Evolutionary conservation across 257 asterid genomes (phyloP).

Genomic region (Capsicum pubescens): DNA sequence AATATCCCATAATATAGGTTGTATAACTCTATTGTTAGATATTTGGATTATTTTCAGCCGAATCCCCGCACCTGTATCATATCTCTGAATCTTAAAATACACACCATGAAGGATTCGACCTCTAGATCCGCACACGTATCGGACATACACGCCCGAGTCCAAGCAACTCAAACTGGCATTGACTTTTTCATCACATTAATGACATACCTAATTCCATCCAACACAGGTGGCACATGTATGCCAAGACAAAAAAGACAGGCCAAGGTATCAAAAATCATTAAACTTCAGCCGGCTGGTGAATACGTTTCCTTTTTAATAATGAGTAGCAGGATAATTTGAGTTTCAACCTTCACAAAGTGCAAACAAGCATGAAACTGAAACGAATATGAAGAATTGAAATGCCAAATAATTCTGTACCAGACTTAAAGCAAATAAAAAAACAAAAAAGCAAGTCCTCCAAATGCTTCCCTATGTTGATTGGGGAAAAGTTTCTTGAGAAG

Average conservation of each 20-base stretch:
- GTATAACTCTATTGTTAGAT: too few species aligned
- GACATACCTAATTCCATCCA: not conserved
- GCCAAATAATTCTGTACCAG: not conserved
- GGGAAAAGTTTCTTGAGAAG: not conserved
- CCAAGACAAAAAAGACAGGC: not conserved
- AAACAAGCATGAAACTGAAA: not conserved
- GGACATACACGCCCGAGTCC: too few species aligned
- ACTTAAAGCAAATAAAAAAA: not conserved
- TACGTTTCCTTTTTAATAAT: not conserved
- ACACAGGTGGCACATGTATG: slow-evolving; percentile 19
- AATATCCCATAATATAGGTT: too few species aligned
- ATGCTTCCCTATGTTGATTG: slow-evolving; percentile 2
- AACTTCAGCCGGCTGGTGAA: not conserved
- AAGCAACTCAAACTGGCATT: not conserved
- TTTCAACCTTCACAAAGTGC: not conserved
- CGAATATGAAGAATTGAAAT: slow-evolving; percentile 11
- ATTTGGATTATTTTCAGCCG: too few species aligned
- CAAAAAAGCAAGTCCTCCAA: not conserved
- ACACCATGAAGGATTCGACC: too few species aligned
- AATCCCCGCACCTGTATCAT: too few species aligned
- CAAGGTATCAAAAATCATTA: slow-evolving; percentile 7
- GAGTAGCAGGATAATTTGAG: not conserved
- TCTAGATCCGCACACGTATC: too few species aligned
- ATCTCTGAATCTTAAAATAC: too few species aligned
- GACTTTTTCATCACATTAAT: not conserved